Conservation (phyloP, 139 green algal genomes). For the Asterochloris erici region DNA sequence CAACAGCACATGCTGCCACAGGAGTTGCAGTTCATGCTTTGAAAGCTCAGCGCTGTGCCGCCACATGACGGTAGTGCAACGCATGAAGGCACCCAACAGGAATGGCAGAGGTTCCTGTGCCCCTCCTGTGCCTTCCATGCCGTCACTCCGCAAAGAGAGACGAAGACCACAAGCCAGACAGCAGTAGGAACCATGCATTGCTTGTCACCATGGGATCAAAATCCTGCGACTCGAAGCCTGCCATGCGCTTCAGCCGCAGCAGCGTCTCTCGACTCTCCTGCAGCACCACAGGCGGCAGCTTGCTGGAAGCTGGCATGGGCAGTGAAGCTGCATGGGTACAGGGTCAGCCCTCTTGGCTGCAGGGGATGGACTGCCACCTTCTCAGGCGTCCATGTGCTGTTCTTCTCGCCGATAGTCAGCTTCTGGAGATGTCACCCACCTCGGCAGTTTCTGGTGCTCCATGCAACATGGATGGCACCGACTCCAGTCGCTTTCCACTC, state of each 20-base stretch:
- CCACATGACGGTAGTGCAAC: too few relatives aligned
- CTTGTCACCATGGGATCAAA: constrained; percentile 29
- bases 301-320: background rate
- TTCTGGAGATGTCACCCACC: background rate
- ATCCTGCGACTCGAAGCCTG: constrained; percentile 45
- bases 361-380: background rate
- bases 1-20: background rate
- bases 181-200: too few relatives aligned
- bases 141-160: too few relatives aligned
- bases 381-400: background rate
- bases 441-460: constrained; percentile 25
- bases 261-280: constrained; percentile 40
- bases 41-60: too few relatives aligned
- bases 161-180: too few relatives aligned
- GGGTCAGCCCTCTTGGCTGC: background rate
- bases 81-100: too few relatives aligned
- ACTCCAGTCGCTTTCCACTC: background rate
- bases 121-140: too few relatives aligned
- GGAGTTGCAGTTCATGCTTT: background rate
- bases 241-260: constrained; percentile 42
- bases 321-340: background rate
- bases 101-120: too few relatives aligned
- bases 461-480: constrained; percentile 24
- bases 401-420: background rate
- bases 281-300: background rate